Evolutionary conservation across 257 asterid genomes (phyloP).

Genomic region (Solanum acaule): DNA sequence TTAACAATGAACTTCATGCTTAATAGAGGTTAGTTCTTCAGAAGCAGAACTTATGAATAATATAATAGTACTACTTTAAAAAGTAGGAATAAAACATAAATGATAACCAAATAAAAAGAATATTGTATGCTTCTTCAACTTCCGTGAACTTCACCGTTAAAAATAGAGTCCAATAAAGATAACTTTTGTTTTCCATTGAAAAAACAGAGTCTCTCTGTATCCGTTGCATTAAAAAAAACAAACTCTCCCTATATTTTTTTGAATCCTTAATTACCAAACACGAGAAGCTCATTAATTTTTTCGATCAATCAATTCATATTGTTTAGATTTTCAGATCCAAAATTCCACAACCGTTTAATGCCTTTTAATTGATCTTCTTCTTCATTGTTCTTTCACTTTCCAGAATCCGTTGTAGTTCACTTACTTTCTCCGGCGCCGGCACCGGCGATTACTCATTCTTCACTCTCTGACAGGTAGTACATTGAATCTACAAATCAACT

Average conservation of each 20-base stretch:
- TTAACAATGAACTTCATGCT: neutral
- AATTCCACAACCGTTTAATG: neutral
- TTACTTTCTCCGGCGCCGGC: neutral
- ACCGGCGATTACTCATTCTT: neutral
- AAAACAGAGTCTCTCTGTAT: neutral
- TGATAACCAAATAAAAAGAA: neutral
- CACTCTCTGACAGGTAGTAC: neutral
- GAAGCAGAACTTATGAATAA: neutral
- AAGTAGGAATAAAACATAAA: neutral
- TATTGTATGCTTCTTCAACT: neutral
- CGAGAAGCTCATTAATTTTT: slow-evolving; percentile 34
- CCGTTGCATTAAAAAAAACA: slow-evolving; percentile 29
- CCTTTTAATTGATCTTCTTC: neutral
- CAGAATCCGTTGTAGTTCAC: neutral
- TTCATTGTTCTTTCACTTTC: neutral
- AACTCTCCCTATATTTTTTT: slow-evolving; percentile 6
- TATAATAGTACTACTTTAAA: neutral
- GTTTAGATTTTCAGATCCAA: slow-evolving; percentile 23
- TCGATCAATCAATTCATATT: neutral
- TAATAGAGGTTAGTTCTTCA: neutral
- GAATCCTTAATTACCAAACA: slow-evolving; percentile 24
- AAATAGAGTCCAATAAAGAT: slow-evolving; percentile 19
- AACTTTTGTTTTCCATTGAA: neutral
- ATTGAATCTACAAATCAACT: neutral
- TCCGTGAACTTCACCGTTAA: neutral